Evolutionary conservation across 2,329 filamentous ascomycete genomes (phyloP).

Genomic region (Huntiella omanensis): DNA sequence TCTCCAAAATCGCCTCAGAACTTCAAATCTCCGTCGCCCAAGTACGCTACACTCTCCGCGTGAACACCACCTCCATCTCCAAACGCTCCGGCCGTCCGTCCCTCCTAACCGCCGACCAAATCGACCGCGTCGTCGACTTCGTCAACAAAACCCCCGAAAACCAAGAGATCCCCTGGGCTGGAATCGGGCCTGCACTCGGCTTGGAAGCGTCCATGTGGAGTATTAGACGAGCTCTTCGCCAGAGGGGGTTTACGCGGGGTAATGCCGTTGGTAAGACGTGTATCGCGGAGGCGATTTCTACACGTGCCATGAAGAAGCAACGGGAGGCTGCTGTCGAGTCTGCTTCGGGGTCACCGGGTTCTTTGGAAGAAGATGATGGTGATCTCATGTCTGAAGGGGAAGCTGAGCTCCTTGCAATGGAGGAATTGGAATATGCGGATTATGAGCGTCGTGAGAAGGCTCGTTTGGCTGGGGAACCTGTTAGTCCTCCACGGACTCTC

Average conservation of each 20-base stretch:
- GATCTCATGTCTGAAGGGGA: neutral
- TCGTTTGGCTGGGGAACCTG: neutral
- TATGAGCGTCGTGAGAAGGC: neutral
- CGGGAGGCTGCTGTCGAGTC: neutral
- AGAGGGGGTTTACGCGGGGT: slow-evolving; percentile 8
- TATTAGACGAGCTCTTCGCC: slow-evolving; percentile 6
- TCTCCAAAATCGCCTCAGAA: slow-evolving; percentile 8
- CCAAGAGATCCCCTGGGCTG: slow-evolving; percentile 10
- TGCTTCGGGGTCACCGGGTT: neutral
- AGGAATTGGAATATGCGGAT: neutral
- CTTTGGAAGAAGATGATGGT: neutral
- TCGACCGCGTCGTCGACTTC: slow-evolving; percentile 10
- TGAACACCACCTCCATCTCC: slow-evolving; percentile 7
- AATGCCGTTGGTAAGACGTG: slow-evolving; percentile 7
- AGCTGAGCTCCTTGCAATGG: slow-evolving; percentile 1
- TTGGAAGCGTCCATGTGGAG: slow-evolving; percentile 9
- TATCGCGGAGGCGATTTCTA: slow-evolving; percentile 4
- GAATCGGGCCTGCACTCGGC: slow-evolving; percentile 10
- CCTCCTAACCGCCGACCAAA: slow-evolving; percentile 8
- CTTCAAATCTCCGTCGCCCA: slow-evolving; percentile 8
- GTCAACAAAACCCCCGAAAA: slow-evolving; percentile 5
- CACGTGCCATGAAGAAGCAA: neutral
- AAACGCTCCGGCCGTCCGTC: slow-evolving; percentile 9
- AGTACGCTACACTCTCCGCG: slow-evolving; percentile 10
- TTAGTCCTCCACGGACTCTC: neutral